Conservation (phyloP, 2,329 filamentous ascomycete genomes). For the Cryphonectria nitschkei region DNA sequence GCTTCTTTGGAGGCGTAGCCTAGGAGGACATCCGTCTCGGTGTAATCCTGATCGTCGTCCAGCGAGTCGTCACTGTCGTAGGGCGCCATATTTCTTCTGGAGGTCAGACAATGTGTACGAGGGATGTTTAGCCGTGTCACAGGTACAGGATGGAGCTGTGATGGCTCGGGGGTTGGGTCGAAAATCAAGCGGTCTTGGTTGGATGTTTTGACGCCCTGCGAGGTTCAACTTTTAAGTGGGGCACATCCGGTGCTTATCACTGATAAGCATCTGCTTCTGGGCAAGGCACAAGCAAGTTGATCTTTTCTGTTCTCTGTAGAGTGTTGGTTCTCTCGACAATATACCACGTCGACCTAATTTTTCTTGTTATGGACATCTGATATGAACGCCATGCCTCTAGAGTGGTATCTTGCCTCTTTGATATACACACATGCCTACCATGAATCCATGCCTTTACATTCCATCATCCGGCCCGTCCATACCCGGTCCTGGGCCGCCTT, state of each 20-base stretch:
- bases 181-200: slow-evolving; percentile 21
- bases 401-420: slow-evolving; percentile 37
- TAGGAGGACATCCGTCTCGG: slow-evolving; percentile 84
- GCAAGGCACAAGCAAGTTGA: background rate
- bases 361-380: slow-evolving; percentile 23
- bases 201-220: background rate
- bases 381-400: slow-evolving; percentile 39
- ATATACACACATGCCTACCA: slow-evolving; percentile 22
- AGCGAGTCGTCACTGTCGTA: slow-evolving; percentile 89
- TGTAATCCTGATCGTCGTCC: slow-evolving; percentile 69
- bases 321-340: slow-evolving; percentile 16
- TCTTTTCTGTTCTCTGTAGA: background rate
- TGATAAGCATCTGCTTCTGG: slow-evolving; percentile 19
- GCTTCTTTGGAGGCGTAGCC: slow-evolving; percentile 84
- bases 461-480: slow-evolving; percentile 62
- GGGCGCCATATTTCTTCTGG: slow-evolving; percentile 59
- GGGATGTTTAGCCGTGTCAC: slow-evolving; percentile 24
- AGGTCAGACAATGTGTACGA: background rate
- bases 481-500: slow-evolving; percentile 64
- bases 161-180: slow-evolving; percentile 23
- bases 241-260: slow-evolving; percentile 21
- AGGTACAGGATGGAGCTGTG: background rate
- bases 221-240: slow-evolving; percentile 29
- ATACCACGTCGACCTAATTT: slow-evolving; percentile 8
- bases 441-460: slow-evolving; percentile 13